phyloP scores from a whole-genome alignment of 2,329 filamentous ascomycete genomes.

The Diaporthe citriasiana region DNA sequence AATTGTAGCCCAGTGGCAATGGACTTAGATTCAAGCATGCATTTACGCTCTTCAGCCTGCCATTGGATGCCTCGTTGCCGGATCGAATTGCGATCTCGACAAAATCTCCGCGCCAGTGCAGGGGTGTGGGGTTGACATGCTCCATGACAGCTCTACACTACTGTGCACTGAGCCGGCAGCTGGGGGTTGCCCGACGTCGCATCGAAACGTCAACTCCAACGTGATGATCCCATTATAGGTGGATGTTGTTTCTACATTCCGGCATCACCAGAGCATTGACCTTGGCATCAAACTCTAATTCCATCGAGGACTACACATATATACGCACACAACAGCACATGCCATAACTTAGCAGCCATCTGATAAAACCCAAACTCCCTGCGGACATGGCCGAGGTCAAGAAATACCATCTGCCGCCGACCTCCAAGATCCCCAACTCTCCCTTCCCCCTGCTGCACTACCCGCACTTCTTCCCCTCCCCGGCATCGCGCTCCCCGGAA shows the following conservation, averaged over 20 bases:
- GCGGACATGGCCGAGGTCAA: slow-evolving; percentile 51
- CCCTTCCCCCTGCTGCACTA: slow-evolving; percentile 68
- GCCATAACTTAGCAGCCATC: not conserved
- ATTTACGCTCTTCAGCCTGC: not conserved
- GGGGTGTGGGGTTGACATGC: slow-evolving; percentile 22
- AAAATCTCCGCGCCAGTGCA: slow-evolving; percentile 21
- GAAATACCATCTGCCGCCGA: slow-evolving; percentile 58
- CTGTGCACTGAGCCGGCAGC: not conserved
- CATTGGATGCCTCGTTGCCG: slow-evolving; percentile 7
- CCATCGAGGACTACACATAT: not conserved
- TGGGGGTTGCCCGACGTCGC: slow-evolving; percentile 19
- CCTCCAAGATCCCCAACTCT: slow-evolving; percentile 64
- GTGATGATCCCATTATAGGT: not conserved
- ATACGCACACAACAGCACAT: not conserved
- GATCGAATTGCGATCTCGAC: slow-evolving; percentile 8
- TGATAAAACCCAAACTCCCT: not conserved
- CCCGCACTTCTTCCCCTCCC: slow-evolving; percentile 54
- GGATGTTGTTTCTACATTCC: not conserved
- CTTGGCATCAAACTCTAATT: slow-evolving; percentile 1
- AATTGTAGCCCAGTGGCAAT: not conserved
- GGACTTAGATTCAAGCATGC: not conserved
- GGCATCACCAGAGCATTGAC: not conserved
- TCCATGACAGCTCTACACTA: slow-evolving; percentile 20
- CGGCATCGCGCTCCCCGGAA: slow-evolving; percentile 43
- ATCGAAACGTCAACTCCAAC: slow-evolving; percentile 6